Conservation (phyloP, 169 alveolate genomes). For the Fabrea salina region DNA sequence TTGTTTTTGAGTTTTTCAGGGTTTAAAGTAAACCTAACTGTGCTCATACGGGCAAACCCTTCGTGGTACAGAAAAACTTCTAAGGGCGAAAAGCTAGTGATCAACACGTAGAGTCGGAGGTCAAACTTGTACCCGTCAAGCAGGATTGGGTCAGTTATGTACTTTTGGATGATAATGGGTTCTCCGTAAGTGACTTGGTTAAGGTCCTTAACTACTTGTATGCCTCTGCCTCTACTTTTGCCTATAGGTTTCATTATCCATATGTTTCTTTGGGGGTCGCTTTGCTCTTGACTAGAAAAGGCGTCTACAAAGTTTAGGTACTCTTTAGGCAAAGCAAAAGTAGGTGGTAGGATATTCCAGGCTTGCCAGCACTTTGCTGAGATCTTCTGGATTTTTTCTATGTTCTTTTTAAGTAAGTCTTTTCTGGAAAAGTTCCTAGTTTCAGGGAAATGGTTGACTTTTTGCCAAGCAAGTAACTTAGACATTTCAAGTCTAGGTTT, state of each 20-base stretch:
- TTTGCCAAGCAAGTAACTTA: conserved; percentile 69
- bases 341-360: conserved; percentile 74
- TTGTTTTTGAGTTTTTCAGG: conserved; percentile 59
- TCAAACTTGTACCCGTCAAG: conserved; percentile 75
- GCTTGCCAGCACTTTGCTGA: conserved; percentile 52
- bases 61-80: conserved; percentile 82
- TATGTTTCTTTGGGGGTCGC: conserved; percentile 61
- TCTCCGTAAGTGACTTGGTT: conserved; percentile 67
- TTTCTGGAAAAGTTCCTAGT: conserved; percentile 69
- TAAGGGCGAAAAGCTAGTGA: conserved; percentile 78
- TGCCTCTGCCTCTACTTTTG: conserved; percentile 85
- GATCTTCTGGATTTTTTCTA: conserved; percentile 62
- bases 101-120: conserved; percentile 78
- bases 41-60: conserved; percentile 81
- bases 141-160: conserved; percentile 72
- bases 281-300: conserved; percentile 57
- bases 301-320: conserved; percentile 67
- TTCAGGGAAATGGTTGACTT: conserved; percentile 78
- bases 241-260: conserved; percentile 87
- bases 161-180: conserved; percentile 74
- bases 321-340: conserved; percentile 81
- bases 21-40: conserved; percentile 68
- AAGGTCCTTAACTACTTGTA: conserved; percentile 74
- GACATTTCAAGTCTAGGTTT: conserved; percentile 73
- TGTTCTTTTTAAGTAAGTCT: conserved; percentile 71